These are phyloP conservation scores for Ophiostoma quercus DNA, from an alignment of 2,329 filamentous ascomycete genomes.

Conservation along the genomic window DNA sequence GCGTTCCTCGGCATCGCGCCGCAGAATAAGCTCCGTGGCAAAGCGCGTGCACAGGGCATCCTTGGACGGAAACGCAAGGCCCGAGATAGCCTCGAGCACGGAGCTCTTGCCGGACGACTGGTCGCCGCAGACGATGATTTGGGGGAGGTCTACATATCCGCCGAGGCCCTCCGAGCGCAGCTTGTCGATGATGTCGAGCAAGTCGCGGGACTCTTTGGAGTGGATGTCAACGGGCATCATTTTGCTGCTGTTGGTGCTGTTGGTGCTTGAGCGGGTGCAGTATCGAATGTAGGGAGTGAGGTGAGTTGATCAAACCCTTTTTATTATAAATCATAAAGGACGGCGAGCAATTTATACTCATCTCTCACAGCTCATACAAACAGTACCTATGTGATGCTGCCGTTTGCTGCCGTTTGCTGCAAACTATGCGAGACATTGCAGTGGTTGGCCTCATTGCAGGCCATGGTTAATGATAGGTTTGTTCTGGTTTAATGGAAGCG, in stretches of 20 bases:
- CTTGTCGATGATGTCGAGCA: constrained; percentile 4
- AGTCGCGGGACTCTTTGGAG: not conserved
- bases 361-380: not conserved
- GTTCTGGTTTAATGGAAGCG: too few species aligned
- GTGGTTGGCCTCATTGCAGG: too few species aligned
- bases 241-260: not conserved
- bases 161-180: constrained; percentile 38
- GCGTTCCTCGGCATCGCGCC: not conserved
- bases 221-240: not conserved
- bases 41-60: constrained; percentile 40
- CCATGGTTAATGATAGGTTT: too few species aligned
- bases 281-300: not conserved
- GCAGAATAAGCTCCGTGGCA: not conserved
- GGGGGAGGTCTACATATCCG: constrained; percentile 39
- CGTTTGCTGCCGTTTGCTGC: too few species aligned
- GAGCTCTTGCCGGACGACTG: constrained; percentile 61
- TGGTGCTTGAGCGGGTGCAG: too few species aligned
- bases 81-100: constrained; percentile 59
- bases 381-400: too few species aligned
- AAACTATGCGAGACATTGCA: too few species aligned
- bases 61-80: constrained; percentile 54
- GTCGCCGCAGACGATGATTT: constrained; percentile 56
- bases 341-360: not conserved
- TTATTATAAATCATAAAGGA: too few species aligned
- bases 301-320: not conserved